Conservation (phyloP, 2,329 filamentous ascomycete species). For the Penicillium sp. region DNA sequence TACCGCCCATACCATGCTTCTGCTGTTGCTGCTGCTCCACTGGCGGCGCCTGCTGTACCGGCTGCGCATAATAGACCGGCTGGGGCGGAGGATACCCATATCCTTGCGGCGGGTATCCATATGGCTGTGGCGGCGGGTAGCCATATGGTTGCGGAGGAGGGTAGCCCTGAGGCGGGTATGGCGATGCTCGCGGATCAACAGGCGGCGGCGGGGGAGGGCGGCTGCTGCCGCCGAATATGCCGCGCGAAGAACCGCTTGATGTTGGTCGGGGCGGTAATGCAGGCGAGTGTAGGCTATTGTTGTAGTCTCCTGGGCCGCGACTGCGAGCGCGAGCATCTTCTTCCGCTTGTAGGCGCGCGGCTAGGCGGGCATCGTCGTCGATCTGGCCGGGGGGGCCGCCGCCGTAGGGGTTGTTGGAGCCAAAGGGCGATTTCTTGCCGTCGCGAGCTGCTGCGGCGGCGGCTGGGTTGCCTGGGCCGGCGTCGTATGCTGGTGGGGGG, state of each 20-base stretch:
- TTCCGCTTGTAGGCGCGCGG: conserved; percentile 75
- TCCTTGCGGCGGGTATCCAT: conserved; percentile 16
- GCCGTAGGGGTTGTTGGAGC: conserved; percentile 71
- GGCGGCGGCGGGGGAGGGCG: neutral
- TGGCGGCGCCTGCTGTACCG: conserved; percentile 16
- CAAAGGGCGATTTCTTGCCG: conserved; percentile 45
- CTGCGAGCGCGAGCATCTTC: conserved; percentile 60
- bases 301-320: conserved; percentile 43
- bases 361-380: conserved; percentile 68
- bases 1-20: conserved; percentile 57
- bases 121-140: conserved; percentile 28
- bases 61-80: conserved; percentile 26
- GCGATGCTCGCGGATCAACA: neutral
- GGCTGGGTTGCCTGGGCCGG: conserved; percentile 43
- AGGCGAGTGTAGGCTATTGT: conserved; percentile 15
- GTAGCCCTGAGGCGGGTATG: conserved; percentile 14
- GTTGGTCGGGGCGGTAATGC: conserved; percentile 1
- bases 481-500: conserved; percentile 51
- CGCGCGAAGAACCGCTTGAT: neutral
- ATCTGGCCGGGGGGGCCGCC: conserved; percentile 20
- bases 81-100: conserved; percentile 26
- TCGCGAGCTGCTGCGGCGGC: conserved; percentile 28
- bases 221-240: neutral
- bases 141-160: conserved; percentile 22
- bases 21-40: conserved; percentile 41